phyloP scores from a whole-genome alignment of 202 grass and related monocot genomes.

The Schoenoplectus tabernaemontani region DNA sequence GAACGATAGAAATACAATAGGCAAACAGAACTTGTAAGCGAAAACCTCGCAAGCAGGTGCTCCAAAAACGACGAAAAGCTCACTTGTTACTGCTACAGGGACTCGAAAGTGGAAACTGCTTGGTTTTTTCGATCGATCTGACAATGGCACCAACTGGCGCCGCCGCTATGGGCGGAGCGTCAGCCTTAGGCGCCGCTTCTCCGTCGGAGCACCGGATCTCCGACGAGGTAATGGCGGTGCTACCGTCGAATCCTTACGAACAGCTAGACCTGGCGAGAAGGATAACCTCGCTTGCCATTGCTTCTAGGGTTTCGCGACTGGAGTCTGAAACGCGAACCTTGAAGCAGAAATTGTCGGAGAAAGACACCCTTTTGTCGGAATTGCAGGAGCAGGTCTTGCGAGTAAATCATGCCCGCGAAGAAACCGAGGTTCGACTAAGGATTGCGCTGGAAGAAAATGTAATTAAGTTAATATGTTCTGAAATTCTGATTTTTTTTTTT shows the following conservation, averaged over 20 bases:
- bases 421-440: conserved; percentile 47
- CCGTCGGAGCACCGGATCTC: conserved; percentile 33
- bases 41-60: background rate
- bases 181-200: background rate
- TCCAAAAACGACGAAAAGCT: conserved; percentile 1
- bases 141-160: conserved; percentile 27
- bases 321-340: conserved; percentile 55
- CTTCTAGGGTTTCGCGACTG: conserved; percentile 51
- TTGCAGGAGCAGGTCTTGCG: conserved; percentile 42
- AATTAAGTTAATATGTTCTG: no score
- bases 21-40: background rate
- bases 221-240: conserved; percentile 63
- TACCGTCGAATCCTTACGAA: conserved; percentile 81
- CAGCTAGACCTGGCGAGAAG: conserved; percentile 82
- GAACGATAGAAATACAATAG: background rate
- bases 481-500: no score
- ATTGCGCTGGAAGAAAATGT: conserved; percentile 63
- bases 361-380: conserved; percentile 44
- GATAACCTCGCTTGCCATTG: conserved; percentile 78
- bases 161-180: background rate
- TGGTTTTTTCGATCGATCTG: no score
- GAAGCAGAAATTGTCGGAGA: conserved; percentile 48
- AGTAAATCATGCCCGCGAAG: conserved; percentile 44
- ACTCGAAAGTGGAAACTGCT: background rate
- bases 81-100: background rate